phyloP scores from a whole-genome alignment of 768 basidiomycete species.

The Lepiota subincarnata region DNA sequence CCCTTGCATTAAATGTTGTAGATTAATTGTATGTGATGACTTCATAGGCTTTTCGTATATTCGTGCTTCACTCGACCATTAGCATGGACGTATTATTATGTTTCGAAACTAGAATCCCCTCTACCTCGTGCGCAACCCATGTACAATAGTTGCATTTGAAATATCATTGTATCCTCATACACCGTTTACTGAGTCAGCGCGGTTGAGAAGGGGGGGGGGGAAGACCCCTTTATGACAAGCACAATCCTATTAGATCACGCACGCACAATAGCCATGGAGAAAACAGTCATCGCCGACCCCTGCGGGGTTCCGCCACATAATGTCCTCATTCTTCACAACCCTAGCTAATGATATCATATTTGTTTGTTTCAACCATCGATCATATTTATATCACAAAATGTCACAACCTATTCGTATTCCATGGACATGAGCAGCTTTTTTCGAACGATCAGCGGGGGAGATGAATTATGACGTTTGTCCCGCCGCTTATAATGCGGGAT shows the following conservation, averaged over 20 bases:
- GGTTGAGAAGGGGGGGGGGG: not conserved
- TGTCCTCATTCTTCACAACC: slow-evolving; percentile 1
- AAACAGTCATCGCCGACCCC: slow-evolving; percentile 1
- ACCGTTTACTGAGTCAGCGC: not conserved
- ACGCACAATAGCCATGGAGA: slow-evolving; percentile 4
- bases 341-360: slow-evolving; percentile 8
- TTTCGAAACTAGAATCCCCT: not conserved
- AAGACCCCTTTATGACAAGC: not conserved
- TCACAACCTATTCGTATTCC: slow-evolving; percentile 3
- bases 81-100: slow-evolving; percentile 11
- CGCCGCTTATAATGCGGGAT: not conserved
- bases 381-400: not conserved
- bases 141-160: slow-evolving; percentile 11
- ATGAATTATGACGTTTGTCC: not conserved
- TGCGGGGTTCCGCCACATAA: slow-evolving; percentile 7
- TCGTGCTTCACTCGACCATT: slow-evolving; percentile 6
- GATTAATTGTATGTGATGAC: slow-evolving; percentile 4
- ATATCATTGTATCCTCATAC: slow-evolving; percentile 9
- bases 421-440: slow-evolving; percentile 1
- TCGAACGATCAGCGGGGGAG: not conserved
- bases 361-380: not conserved
- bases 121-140: slow-evolving; percentile 1
- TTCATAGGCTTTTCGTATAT: not conserved
- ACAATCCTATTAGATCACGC: not conserved
- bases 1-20: slow-evolving; percentile 4